Conservation (phyloP, 2,329 filamentous ascomycete species). For the Neofusicoccum umdonicola region DNA sequence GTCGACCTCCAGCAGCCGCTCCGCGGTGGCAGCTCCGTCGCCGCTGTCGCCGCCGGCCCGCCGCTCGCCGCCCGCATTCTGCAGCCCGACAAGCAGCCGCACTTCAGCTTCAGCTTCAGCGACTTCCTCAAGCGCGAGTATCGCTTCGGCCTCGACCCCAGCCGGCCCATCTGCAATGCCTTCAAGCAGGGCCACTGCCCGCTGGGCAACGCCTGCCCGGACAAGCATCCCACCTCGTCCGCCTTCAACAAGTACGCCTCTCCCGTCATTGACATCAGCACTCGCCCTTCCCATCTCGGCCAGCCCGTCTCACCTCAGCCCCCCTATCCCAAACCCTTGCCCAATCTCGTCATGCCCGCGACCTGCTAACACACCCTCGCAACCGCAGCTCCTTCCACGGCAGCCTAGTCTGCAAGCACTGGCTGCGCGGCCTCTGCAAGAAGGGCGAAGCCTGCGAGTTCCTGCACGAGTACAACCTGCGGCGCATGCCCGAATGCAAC, state of each 20-base stretch:
- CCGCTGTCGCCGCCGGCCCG: constrained; percentile 21
- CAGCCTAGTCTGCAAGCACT: constrained; percentile 94
- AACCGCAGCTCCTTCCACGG: constrained; percentile 21
- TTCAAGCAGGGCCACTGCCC: constrained; percentile 86
- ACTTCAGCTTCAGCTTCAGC: constrained; percentile 78
- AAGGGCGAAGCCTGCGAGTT: constrained; percentile 98
- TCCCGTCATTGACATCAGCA: constrained; percentile 13
- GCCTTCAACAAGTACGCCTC: constrained; percentile 63
- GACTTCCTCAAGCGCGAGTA: constrained; percentile 82
- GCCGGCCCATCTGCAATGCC: constrained; percentile 73
- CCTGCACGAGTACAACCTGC: constrained; percentile 95
- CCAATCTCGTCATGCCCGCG: neutral
- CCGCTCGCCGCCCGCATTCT: constrained; percentile 26
- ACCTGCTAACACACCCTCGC: constrained; percentile 27
- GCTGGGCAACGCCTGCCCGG: constrained; percentile 76
- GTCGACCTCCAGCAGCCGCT: constrained; percentile 8
- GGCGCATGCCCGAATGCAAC: constrained; percentile 98
- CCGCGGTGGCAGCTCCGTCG: neutral
- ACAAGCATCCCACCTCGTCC: constrained; percentile 66
- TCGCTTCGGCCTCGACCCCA: constrained; percentile 74
- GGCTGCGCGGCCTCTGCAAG: constrained; percentile 94
- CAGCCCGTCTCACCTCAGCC: constrained; percentile 21
- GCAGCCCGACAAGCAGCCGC: constrained; percentile 26
- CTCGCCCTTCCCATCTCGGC: no score
- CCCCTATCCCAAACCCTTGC: constrained; percentile 22